These are phyloP conservation scores for Aspergillus melleus DNA, from an alignment of 2,329 filamentous ascomycete species.

Conservation along the genomic window DNA sequence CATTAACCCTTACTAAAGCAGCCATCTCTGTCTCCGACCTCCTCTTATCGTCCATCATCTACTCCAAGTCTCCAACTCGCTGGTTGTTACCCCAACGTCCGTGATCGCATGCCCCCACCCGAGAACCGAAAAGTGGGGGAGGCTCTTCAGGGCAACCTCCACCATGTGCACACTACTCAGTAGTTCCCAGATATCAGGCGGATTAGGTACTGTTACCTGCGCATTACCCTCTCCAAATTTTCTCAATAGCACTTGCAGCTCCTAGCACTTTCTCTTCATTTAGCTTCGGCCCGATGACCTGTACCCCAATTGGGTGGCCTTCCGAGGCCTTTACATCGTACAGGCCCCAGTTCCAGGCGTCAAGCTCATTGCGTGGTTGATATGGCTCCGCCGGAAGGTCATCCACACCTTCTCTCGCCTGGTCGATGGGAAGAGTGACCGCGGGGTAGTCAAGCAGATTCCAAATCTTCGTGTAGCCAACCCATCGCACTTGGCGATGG, in stretches of 20 bases:
- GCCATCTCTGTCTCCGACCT: neutral
- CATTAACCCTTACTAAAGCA: neutral
- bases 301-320: slow-evolving; percentile 53
- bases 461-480: slow-evolving; percentile 63
- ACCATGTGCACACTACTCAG: neutral
- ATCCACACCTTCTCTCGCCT: slow-evolving; percentile 46
- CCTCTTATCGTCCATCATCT: neutral
- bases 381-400: slow-evolving; percentile 37
- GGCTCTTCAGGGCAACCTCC: neutral
- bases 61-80: neutral
- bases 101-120: no score
- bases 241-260: slow-evolving; percentile 35
- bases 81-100: neutral
- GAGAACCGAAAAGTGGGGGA: neutral
- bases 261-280: slow-evolving; percentile 59
- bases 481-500: slow-evolving; percentile 47
- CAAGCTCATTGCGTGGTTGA: slow-evolving; percentile 50
- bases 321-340: slow-evolving; percentile 47
- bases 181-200: neutral
- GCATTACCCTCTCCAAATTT: slow-evolving; percentile 20
- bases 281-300: slow-evolving; percentile 53
- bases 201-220: neutral
- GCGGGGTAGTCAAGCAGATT: slow-evolving; percentile 64
- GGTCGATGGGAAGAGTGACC: slow-evolving; percentile 56
- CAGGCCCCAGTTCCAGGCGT: slow-evolving; percentile 53